Evolutionary conservation across 2,329 filamentous ascomycete genomes (phyloP), one percentile per base, ranked within the genome.

Genomic region (Fusarium palustre): DNA sequence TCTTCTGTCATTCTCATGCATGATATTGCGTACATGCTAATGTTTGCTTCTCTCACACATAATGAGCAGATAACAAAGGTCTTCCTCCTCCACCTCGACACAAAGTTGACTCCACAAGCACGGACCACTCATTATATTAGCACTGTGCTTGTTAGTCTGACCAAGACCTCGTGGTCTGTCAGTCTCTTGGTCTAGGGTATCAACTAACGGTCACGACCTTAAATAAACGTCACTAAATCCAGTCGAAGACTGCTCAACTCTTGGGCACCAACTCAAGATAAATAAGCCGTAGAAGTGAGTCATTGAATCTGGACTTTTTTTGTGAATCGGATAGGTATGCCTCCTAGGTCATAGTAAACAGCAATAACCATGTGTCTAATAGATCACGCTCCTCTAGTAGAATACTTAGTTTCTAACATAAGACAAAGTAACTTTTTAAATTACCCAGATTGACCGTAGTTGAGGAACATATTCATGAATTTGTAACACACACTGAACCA

Each of bases 131-230:
- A 4, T 12, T 33, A 33, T 5, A 30, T 16, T 33, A 15, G 31
- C 7, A 33, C 28, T 16, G 33, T 34, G 8, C 15, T 39, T 22
- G n/a, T 39, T 39, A 39, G 36, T 39, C 36, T 38, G 57, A 63
- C 52, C 47, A 31, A 67, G 57, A 59, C 38, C 64, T 49, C 52
- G 64, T 67, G 64, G 36, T 28, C 53, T n/a, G 41, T 52, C 20
- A 30, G 28, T 24, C 28, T 28, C 28, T 31, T 25, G 39, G 52
- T 66, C 64, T 68, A 67, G 64, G 64, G 64, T 67, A 64, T 39
- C 5, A 39, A 42, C 31, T 4, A 39, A 42, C 36, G 4, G 62
- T 48, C 47, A 48, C 22, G 31, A 66, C 60, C 53, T 65, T 55
- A 20, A 43, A 53, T 30, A 33, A 22, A 60, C 45, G 30, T 64